These are phyloP conservation scores for Angophora floribunda DNA, from an alignment of 345 rosid species.

Conservation along the genomic window DNA sequence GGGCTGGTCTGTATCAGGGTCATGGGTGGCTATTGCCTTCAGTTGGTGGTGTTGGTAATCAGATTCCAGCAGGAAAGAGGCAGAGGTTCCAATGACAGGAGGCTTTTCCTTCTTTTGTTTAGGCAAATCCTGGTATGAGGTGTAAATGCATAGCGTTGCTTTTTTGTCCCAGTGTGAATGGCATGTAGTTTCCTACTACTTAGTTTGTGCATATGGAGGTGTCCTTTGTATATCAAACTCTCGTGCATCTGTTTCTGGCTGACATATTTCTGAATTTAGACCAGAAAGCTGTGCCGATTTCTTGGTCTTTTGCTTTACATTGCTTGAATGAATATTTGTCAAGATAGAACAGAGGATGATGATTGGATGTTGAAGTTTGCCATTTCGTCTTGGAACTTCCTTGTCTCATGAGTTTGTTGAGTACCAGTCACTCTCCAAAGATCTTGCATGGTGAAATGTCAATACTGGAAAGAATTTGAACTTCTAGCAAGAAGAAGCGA, in stretches of 20 bases:
- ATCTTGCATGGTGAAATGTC: neutral
- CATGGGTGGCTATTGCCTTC: slow-evolving; percentile 8
- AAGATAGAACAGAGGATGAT: neutral
- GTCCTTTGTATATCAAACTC: neutral
- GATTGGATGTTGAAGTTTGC: neutral
- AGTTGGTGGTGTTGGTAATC: neutral
- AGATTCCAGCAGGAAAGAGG: slow-evolving; percentile 33
- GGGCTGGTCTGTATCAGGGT: slow-evolving; percentile 17
- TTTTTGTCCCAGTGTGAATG: neutral
- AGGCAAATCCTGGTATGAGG: neutral
- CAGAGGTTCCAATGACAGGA: slow-evolving; percentile 48
- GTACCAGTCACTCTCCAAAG: neutral
- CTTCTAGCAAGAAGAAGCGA: neutral
- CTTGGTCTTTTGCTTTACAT: neutral
- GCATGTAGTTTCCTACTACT: neutral
- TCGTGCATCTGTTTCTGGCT: neutral
- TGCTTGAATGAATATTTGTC: neutral
- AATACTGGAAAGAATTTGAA: neutral
- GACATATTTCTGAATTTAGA: neutral
- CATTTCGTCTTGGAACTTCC: neutral
- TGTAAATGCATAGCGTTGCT: slow-evolving; percentile 19
- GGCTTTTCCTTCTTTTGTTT: neutral
- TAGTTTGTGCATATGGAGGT: neutral
- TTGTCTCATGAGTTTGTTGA: neutral
- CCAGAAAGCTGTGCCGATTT: neutral